Percentiles rank a stretch among this genome's conserved stretches.
These are phyloP conservation scores for Xylaria longipes DNA, from an alignment of 495 filamentous ascomycete genomes.

Conservation along the genomic window DNA sequence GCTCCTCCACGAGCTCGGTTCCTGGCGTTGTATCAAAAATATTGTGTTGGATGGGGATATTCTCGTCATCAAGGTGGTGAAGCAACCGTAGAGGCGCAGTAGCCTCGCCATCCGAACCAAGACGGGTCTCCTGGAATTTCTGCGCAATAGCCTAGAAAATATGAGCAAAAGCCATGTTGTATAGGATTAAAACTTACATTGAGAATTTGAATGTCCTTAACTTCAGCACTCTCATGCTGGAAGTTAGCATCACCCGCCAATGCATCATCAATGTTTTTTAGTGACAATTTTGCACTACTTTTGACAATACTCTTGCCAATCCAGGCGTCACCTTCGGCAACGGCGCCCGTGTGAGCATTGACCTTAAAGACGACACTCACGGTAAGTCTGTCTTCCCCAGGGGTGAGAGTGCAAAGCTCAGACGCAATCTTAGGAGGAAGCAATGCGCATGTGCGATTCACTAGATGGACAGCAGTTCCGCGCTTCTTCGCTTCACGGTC, in stretches of 20 bases:
- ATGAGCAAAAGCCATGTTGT: constrained; percentile 39
- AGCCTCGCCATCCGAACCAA: constrained; percentile 75
- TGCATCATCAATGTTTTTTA: constrained; percentile 83
- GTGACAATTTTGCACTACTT: constrained; percentile 82
- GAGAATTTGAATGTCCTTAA: constrained; percentile 76
- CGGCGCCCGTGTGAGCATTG: constrained; percentile 74
- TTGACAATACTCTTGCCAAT: constrained; percentile 93
- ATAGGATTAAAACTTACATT: constrained; percentile 61
- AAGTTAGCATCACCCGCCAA: constrained; percentile 66
- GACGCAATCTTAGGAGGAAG: constrained; percentile 82
- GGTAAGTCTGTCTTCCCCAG: constrained; percentile 86
- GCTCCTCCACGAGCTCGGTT: constrained; percentile 93
- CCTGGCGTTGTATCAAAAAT: constrained; percentile 90
- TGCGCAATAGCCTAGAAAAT: constrained; percentile 68
- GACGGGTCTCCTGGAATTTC: constrained; percentile 86
- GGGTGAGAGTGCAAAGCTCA: constrained; percentile 86
- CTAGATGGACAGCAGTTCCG: constrained; percentile 91
- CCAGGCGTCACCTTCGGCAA: constrained; percentile 86
- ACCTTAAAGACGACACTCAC: constrained; percentile 92
- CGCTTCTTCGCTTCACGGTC: constrained; percentile 98
- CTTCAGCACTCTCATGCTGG: constrained; percentile 63
- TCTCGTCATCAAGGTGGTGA: constrained; percentile 97
- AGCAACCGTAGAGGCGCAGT: constrained; percentile 87
- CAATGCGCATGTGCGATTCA: constrained; percentile 90
- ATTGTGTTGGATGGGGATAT: constrained; percentile 93